Evolutionary conservation across 2,329 filamentous ascomycete species (phyloP), one percentile per base, ranked within the genome.

Genomic region (Curvularia sp.): DNA sequence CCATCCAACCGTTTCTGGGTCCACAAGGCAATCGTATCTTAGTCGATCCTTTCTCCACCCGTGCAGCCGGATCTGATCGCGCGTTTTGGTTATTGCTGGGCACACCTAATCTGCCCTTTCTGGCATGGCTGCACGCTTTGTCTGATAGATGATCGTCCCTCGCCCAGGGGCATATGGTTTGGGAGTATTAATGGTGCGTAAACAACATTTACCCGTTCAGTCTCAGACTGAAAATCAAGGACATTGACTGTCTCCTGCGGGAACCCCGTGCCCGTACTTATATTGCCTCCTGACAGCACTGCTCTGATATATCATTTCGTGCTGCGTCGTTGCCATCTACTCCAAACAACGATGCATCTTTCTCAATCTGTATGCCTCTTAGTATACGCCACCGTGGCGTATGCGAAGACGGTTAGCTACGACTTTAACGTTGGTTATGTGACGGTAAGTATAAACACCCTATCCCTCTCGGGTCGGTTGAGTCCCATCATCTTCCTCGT

Each of bases 391-490:
- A 49, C 53, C 7, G 32, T 57, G 7, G 70, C 57, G 13, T 65
- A 28, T 47, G 60, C 67, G n/a, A 69, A 71, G 41, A 81, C 76
- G 2, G 77, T 82, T 48, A 79, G 73, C 19, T 80, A 81, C 59
- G 77, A 84, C 62, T 85, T 81, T 66, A 80, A 84, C 64, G 77
- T 86, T 55, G 80, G 79, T 9, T 86, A 84, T 82, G 80, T 84
- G 2, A 61, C 66, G 34, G 68, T 68, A 49, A 30, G 55, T 42
- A 6, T n/a, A 19, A 18, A 27, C 5, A 9, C 15, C 13, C 19
- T 13, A 15, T 6, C 15, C 28, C 13, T 3, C 32, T 8, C 13
- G n/a, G 2, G 6, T 8, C 21, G 12, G n/a, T 10, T 27, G 43
- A 19, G 21, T 19, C 18, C 10, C 18, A 41, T 13, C 25, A 6